These are phyloP conservation scores for Dipteronia dyeriana DNA, from an alignment of 345 rosid species.

Conservation along the genomic window DNA sequence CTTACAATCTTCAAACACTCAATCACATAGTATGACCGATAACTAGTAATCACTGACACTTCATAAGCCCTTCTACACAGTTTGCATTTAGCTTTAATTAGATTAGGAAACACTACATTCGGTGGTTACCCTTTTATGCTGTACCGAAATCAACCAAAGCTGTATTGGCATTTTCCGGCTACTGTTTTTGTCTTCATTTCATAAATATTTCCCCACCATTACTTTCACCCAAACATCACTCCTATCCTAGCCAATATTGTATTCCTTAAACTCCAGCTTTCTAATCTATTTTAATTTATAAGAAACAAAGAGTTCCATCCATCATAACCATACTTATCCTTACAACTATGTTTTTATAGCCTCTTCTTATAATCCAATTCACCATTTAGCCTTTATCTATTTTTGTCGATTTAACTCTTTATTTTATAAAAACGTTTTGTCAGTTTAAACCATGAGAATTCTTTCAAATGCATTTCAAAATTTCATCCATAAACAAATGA, in stretches of 20 bases:
- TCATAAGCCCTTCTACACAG: neutral
- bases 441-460: neutral
- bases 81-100: neutral
- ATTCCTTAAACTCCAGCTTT: neutral
- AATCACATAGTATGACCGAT: neutral
- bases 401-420: neutral
- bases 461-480: neutral
- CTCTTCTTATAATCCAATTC: neutral
- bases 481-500: neutral
- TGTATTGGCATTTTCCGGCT: neutral
- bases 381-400: neutral
- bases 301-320: neutral
- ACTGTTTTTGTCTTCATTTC: neutral
- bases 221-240: neutral
- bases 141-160: neutral
- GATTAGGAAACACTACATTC: neutral
- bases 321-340: neutral
- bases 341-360: neutral
- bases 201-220: neutral
- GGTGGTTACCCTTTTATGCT: neutral
- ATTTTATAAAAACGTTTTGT: too few species aligned
- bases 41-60: neutral
- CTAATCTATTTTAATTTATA: too few species aligned
- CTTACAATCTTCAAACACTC: neutral
- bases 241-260: neutral